A percentile compares a stretch with the other conserved stretches of the same genome.
Conservation (phyloP, 148 eudicot genomes). For the Amaranthus cruentus region DNA sequence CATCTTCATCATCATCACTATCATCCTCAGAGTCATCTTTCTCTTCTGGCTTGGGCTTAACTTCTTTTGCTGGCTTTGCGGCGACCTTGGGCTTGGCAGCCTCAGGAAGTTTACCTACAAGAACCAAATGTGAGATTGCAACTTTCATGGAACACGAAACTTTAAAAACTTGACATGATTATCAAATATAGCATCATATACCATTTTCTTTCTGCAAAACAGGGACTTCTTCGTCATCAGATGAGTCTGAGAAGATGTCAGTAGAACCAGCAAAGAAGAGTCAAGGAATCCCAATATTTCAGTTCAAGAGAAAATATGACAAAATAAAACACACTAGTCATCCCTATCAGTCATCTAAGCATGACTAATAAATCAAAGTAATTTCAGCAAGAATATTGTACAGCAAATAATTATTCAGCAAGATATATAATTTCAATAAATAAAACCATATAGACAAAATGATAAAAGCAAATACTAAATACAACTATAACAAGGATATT, state of each 20-base stretch:
- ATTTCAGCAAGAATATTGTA: too few relatives aligned
- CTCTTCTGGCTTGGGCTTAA: conserved; percentile 27
- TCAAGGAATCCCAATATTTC: conserved; percentile 37
- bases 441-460: neutral
- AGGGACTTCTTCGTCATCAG: conserved; percentile 31
- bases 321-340: too few relatives aligned
- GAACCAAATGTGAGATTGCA: neutral
- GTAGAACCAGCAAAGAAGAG: conserved; percentile 25
- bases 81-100: conserved; percentile 29
- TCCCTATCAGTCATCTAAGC: too few relatives aligned
- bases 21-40: conserved; percentile 32
- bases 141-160: neutral
- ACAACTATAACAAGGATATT: conserved; percentile 33
- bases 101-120: conserved; percentile 26
- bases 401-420: too few relatives aligned
- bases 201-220: conserved; percentile 29
- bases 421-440: too few relatives aligned
- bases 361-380: too few relatives aligned
- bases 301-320: neutral
- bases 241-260: conserved; percentile 13
- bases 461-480: neutral
- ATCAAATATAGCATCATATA: neutral
- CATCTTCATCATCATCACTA: conserved; percentile 36
- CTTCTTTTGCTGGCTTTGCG: conserved; percentile 30
- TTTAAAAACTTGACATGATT: neutral